Base-by-base conservation (phyloP, 805 yeast species). In the Diddensiella santjacobensis region DNA sequence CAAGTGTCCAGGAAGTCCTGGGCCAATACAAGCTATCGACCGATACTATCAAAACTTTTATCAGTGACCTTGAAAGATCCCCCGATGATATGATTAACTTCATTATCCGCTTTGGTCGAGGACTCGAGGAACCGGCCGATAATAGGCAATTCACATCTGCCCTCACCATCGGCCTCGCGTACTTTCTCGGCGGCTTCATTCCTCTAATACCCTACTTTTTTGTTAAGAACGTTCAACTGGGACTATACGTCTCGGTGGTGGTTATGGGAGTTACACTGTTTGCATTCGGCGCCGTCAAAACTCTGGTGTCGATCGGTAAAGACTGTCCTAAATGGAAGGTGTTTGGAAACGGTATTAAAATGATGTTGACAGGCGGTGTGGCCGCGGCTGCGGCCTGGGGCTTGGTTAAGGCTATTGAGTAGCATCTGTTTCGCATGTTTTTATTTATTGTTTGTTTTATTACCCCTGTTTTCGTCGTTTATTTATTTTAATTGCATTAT, bases 321-420 rank as follows among this genome's bases (percentile, higher is more conserved):
- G 89, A 81, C 52, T 79, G 86, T 58, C 75, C 87, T n/a, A 54
- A 46, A 18, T 42, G 40, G 24, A 52, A 54, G 47, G 64, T 67
- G 43, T 69, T 84, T 2, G 69, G 73, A 44, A 96, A 90, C 66
- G 98, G 97, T 39, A 49, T 84, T 17, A 95, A 88, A 69, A 91
- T 93, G 98, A 81, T 88, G 46, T 68, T 84, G n/a, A 90, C 87
- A 44, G 99, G 99, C 35, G 95, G 97, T n/a, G 71, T 85, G 26
- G 98, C 99, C 19, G 98, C 99, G 3, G 95, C 96, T 3, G 86
- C 95, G 20, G 99, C 99, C 8, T 91, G 96, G 96, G 80, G 79
- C 40, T 78, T 90, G 63, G 99, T 91, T 29, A 84, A 81, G 64
- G 65, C 83, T 54, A 81, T 91, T 52, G 96, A 83, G 53, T 70